Evolutionary conservation across 768 basidiomycete genomes (phyloP).

Genomic region (Panaeolus papilionaceus): DNA sequence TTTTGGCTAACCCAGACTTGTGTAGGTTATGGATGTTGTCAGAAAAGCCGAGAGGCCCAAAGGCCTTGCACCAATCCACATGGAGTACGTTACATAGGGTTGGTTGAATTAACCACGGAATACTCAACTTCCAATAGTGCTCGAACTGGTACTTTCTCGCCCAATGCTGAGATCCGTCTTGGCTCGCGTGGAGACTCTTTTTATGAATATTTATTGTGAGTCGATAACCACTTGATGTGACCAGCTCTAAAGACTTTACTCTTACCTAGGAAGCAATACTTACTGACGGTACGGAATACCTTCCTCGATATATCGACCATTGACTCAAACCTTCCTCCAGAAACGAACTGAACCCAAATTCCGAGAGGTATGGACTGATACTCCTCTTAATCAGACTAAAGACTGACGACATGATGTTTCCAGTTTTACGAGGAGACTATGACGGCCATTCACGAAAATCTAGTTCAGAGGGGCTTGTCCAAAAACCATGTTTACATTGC

Average conservation of each 20-base stretch:
- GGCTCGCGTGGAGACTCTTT: conserved; percentile 96
- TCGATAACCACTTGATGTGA: conserved; percentile 13
- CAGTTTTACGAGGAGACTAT: conserved; percentile 92
- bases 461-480: conserved; percentile 67
- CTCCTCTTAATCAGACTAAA: neutral
- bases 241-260: neutral
- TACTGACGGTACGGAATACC: conserved; percentile 69
- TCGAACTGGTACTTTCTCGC: conserved; percentile 48
- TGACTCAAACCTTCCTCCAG: conserved; percentile 37
- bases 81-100: conserved; percentile 57
- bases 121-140: conserved; percentile 32
- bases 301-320: neutral
- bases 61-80: conserved; percentile 84
- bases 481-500: conserved; percentile 74
- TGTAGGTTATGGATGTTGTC: conserved; percentile 70
- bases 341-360: conserved; percentile 81
- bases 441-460: conserved; percentile 74
- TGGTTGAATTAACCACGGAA: neutral
- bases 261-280: conserved; percentile 69
- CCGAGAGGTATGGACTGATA: conserved; percentile 55
- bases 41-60: conserved; percentile 63
- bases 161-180: conserved; percentile 79
- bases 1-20: neutral
- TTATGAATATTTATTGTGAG: conserved; percentile 89
- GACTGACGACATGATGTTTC: conserved; percentile 10